These are phyloP conservation scores for Aspergillus felis DNA, from an alignment of 2,329 filamentous ascomycete genomes.

Conservation along the genomic window DNA sequence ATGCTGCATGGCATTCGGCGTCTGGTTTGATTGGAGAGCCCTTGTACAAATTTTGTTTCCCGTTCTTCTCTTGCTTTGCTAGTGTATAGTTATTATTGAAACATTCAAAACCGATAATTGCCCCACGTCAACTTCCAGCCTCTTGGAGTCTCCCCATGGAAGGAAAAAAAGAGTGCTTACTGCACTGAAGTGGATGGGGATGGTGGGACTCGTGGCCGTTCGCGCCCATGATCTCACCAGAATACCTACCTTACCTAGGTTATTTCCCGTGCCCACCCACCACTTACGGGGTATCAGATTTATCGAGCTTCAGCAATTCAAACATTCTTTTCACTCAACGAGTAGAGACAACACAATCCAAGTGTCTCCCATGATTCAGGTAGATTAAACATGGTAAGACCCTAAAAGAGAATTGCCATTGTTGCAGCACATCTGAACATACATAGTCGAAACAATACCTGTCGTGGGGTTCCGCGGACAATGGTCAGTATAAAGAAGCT, in stretches of 20 bases:
- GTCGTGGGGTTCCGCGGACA: slow-evolving; percentile 83
- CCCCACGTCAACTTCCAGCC: neutral
- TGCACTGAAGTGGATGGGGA: neutral
- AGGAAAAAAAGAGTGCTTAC: neutral
- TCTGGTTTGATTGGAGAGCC: slow-evolving; percentile 26
- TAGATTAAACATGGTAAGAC: slow-evolving; percentile 19
- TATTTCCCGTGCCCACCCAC: neutral
- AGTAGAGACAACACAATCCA: neutral
- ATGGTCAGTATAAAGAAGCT: slow-evolving; percentile 54
- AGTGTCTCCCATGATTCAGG: neutral
- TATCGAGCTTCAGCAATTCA: neutral
- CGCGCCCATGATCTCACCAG: slow-evolving; percentile 9
- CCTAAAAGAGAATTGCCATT: neutral
- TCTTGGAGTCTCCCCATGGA: neutral
- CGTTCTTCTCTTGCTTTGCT: slow-evolving; percentile 3
- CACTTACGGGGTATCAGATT: too few relatives aligned
- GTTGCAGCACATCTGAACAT: slow-evolving; percentile 1
- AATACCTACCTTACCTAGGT: slow-evolving; percentile 1
- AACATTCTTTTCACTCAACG: neutral
- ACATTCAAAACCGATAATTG: neutral
- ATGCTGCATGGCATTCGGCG: slow-evolving; percentile 37
- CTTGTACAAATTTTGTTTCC: slow-evolving; percentile 11
- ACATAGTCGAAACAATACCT: slow-evolving; percentile 95
- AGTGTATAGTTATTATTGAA: neutral
- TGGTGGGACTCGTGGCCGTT: neutral